Conservation (phyloP, 2,329 filamentous ascomycete species). For the Lecanoromycetidae sp. region DNA sequence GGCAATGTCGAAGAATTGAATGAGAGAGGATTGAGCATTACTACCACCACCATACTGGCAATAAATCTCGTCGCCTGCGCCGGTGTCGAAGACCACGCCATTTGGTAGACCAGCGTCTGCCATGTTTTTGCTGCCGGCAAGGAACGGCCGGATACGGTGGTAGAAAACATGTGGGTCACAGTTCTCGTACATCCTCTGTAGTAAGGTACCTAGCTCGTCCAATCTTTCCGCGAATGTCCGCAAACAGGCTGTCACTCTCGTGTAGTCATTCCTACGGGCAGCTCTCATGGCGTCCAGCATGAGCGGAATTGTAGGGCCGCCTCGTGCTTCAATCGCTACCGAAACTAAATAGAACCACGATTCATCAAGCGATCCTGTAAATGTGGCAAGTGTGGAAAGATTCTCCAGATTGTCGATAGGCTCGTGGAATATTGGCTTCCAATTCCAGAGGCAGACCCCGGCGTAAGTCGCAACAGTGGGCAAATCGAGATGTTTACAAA, state of each 20-base stretch:
- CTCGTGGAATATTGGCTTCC: slow-evolving; percentile 82
- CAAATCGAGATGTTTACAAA: slow-evolving; percentile 68
- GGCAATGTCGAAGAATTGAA: slow-evolving; percentile 93
- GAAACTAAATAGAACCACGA: slow-evolving; percentile 98
- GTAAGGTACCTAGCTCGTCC: slow-evolving; percentile 66
- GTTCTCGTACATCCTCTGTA: slow-evolving; percentile 86
- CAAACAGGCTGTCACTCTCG: slow-evolving; percentile 65
- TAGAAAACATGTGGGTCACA: slow-evolving; percentile 95
- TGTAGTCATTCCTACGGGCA: slow-evolving; percentile 55
- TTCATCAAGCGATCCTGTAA: slow-evolving; percentile 89
- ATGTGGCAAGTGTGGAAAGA: slow-evolving; percentile 73
- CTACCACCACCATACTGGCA: slow-evolving; percentile 85
- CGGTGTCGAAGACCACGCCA: slow-evolving; percentile 79
- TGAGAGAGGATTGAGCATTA: slow-evolving; percentile 91
- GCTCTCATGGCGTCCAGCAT: slow-evolving; percentile 82
- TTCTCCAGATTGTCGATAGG: slow-evolving; percentile 75
- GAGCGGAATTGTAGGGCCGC: slow-evolving; percentile 71
- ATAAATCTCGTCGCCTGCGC: slow-evolving; percentile 54
- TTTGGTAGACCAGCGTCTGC: slow-evolving; percentile 77
- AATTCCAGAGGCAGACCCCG: slow-evolving; percentile 89
- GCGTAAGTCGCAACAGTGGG: slow-evolving; percentile 92
- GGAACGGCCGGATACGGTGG: slow-evolving; percentile 85
- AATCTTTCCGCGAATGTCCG: slow-evolving; percentile 72
- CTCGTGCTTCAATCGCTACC: slow-evolving; percentile 87
- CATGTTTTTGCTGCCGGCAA: slow-evolving; percentile 98